Conservation (phyloP, 1,139 yeast species). For the Suzukiozyma palmioleophila region DNA sequence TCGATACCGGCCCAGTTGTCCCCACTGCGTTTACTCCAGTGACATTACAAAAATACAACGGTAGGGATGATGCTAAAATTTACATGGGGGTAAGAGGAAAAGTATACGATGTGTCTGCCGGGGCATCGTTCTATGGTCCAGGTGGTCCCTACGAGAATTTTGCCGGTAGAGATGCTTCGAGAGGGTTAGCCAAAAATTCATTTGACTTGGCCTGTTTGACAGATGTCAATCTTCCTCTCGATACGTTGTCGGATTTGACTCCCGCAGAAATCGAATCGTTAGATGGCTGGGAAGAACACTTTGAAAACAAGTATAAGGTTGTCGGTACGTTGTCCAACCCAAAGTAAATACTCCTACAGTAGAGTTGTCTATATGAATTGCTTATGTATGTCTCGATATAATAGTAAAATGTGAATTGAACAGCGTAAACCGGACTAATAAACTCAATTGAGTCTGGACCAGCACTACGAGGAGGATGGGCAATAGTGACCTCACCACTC, state of each 20-base stretch:
- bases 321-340: conserved; percentile 50
- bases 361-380: conserved; percentile 1
- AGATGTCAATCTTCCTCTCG: conserved; percentile 68
- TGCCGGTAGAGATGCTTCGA: conserved; percentile 95
- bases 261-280: conserved; percentile 63
- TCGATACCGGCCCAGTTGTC: conserved; percentile 53
- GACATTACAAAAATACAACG: conserved; percentile 71
- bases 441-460: no score
- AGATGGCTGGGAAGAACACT: conserved; percentile 83
- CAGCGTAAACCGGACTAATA: no score
- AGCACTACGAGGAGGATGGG: no score
- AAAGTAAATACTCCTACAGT: conserved; percentile 16
- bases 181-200: conserved; percentile 89
- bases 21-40: conserved; percentile 79
- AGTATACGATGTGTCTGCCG: conserved; percentile 80
- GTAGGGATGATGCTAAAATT: conserved; percentile 71
- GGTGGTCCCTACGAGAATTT: conserved; percentile 94
- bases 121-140: conserved; percentile 90
- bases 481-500: no score
- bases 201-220: conserved; percentile 64
- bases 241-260: conserved; percentile 56
- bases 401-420: neutral
- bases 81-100: conserved; percentile 80
- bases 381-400: neutral
- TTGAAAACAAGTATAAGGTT: conserved; percentile 68